A percentile compares a stretch with the other conserved stretches of the same genome.
Conservation (phyloP, 768 basidiomycete genomes). For the Pholiota microspora region DNA sequence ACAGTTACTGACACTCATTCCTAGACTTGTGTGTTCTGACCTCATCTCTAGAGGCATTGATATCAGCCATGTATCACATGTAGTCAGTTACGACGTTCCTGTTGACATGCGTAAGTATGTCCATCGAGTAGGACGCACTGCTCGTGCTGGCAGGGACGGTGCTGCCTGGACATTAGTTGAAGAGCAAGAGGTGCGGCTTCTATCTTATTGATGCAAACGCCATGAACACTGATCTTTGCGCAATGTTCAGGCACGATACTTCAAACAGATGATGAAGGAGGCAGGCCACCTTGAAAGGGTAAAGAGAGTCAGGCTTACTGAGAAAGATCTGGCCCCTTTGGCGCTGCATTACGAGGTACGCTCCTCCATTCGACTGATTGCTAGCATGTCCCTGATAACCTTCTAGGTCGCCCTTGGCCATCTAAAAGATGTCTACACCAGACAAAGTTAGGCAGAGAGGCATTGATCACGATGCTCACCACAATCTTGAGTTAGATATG, state of each 20-base stretch:
- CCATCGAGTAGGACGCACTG: slow-evolving; percentile 95
- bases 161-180: slow-evolving; percentile 96
- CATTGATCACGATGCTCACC: background rate
- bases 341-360: slow-evolving; percentile 67
- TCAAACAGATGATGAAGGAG: slow-evolving; percentile 77
- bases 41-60: slow-evolving; percentile 68
- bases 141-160: slow-evolving; percentile 85
- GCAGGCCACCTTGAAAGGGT: slow-evolving; percentile 70
- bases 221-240: slow-evolving; percentile 1
- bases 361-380: background rate
- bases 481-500: background rate
- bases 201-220: background rate
- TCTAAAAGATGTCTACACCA: slow-evolving; percentile 38
- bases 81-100: slow-evolving; percentile 93
- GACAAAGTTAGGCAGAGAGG: slow-evolving; percentile 14
- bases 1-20: background rate
- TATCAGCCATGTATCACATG: slow-evolving; percentile 87
- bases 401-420: slow-evolving; percentile 35
- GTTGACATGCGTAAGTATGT: slow-evolving; percentile 99
- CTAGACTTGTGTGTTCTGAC: slow-evolving; percentile 93
- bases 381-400: background rate
- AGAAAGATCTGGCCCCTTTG: slow-evolving; percentile 57
- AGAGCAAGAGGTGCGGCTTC: slow-evolving; percentile 72
- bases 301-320: slow-evolving; percentile 62
- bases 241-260: slow-evolving; percentile 68